Conservation (phyloP, 2,329 filamentous ascomycete genomes). For the Fusarium acutatum region DNA sequence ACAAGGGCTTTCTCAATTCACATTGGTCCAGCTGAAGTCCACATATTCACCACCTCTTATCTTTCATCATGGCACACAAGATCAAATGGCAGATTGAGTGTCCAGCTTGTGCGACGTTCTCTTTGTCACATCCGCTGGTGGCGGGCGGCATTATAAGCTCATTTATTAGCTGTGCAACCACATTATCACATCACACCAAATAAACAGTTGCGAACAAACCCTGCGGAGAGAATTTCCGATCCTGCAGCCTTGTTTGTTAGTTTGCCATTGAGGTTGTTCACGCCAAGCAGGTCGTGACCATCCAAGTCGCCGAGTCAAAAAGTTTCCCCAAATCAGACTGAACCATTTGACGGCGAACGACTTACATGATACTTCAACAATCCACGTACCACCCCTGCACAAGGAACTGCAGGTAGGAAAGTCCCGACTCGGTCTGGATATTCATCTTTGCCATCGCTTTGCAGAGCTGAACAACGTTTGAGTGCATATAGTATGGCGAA, state of each 20-base stretch:
- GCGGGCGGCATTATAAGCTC: conserved; percentile 32
- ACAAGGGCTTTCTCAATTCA: conserved; percentile 1
- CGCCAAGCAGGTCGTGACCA: conserved; percentile 16
- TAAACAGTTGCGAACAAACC: neutral
- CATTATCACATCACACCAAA: conserved; percentile 23
- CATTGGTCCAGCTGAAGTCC: conserved; percentile 2
- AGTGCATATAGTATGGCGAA: conserved; percentile 12
- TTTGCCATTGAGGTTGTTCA: conserved; percentile 7
- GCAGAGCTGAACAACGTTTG: conserved; percentile 7
- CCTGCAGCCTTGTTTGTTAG: conserved; percentile 24
- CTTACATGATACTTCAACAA: conserved; percentile 4
- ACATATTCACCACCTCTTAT: conserved; percentile 1
- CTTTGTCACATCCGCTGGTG: conserved; percentile 20
- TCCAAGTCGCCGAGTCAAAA: conserved; percentile 11
- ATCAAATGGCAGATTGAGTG: conserved; percentile 22
- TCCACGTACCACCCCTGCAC: conserved; percentile 9
- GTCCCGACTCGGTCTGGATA: conserved; percentile 8
- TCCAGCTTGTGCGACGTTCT: conserved; percentile 16
- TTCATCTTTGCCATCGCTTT: neutral
- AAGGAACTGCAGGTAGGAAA: conserved; percentile 13
- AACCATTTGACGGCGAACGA: conserved; percentile 16
- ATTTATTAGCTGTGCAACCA: conserved; percentile 26
- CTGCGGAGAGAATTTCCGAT: conserved; percentile 12
- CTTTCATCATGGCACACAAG: conserved; percentile 23
- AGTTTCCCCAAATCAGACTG: conserved; percentile 7